Base-by-base conservation (phyloP, 148 eudicot species). In the Drosera capensis region DNA sequence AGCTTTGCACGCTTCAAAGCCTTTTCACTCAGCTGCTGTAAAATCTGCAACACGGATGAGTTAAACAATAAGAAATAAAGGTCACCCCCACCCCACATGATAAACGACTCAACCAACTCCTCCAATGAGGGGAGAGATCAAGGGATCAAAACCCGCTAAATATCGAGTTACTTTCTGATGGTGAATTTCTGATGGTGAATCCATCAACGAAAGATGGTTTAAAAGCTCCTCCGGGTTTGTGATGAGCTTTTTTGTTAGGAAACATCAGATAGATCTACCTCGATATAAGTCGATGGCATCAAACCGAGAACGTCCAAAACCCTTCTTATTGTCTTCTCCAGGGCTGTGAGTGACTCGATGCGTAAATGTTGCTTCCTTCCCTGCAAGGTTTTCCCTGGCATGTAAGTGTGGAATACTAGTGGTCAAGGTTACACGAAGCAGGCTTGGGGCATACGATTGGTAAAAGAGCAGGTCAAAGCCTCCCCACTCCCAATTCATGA, bases 1-100 rank as follows among this genome's bases (percentile, higher is more conserved):
- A 90, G 45, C 55, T 80, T 80, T 28, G 84, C 85, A 28, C 95
- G 93, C 64, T 62, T 78, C 62, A 84, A 51, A 34, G 99, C 93
- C 65, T 69, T 75, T 57, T 80, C 88, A 57, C 44, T 80, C 68
- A 90, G 64, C 63, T 90, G 71, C 55, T 63, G 52, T 57, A 90
- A 48, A 39, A 64, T 76, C 95, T 90, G 67, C 11, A 15, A 11
- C 49, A 39, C 7, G 25, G 49, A 40, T 20, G 8, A 16, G 22
- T 39, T 43, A n/a, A 49, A 26, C 13, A 26, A 5, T 20, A 17
- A 17, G 5, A 44, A 5, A 43, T 23, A 3, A 0, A 5, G 18
- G 2, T 7, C n/a, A 1, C 19, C 20, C 6, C 7, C 15, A 34
- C 38, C 11, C n/a, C 22, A 40, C 19, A 15, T 16, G 22, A 16